These are phyloP conservation scores for Colletotrichum theobromicola DNA, from an alignment of 2,329 filamentous ascomycete species.

Conservation along the genomic window DNA sequence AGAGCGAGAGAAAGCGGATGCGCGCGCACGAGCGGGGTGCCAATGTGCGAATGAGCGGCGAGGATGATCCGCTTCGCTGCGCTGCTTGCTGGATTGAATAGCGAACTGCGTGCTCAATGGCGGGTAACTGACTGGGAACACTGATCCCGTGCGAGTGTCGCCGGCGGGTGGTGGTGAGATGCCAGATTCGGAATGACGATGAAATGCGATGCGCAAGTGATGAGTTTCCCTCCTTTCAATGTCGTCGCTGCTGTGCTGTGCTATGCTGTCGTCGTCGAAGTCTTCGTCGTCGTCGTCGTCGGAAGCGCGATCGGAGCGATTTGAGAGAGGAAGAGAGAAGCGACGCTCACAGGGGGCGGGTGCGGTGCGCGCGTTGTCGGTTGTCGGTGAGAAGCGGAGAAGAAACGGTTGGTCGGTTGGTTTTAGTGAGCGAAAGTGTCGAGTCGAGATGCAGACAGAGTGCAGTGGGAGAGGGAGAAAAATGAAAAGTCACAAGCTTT, in stretches of 20 bases:
- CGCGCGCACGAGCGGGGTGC: neutral
- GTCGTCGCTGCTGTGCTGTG: neutral
- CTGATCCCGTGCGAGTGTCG: neutral
- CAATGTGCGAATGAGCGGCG: neutral
- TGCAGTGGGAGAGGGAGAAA: neutral
- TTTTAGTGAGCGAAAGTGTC: conserved; percentile 1
- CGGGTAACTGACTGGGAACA: neutral
- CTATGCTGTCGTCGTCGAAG: neutral
- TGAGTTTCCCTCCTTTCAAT: neutral
- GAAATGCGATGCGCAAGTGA: neutral
- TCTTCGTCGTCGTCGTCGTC: neutral
- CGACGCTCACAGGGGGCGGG: neutral
- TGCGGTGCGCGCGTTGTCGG: neutral
- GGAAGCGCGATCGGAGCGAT: neutral
- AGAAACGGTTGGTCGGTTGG: neutral
- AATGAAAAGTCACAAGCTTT: conserved; percentile 6
- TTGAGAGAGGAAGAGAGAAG: no score
- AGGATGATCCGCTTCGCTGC: neutral
- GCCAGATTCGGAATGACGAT: neutral
- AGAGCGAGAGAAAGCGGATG: neutral
- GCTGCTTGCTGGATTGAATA: neutral
- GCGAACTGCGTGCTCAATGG: neutral
- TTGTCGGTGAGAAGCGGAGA: neutral
- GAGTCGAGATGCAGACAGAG: neutral
- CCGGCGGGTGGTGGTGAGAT: neutral